These are phyloP conservation scores for Boletellus ananiceps DNA, from an alignment of 768 basidiomycete species.

Conservation along the genomic window DNA sequence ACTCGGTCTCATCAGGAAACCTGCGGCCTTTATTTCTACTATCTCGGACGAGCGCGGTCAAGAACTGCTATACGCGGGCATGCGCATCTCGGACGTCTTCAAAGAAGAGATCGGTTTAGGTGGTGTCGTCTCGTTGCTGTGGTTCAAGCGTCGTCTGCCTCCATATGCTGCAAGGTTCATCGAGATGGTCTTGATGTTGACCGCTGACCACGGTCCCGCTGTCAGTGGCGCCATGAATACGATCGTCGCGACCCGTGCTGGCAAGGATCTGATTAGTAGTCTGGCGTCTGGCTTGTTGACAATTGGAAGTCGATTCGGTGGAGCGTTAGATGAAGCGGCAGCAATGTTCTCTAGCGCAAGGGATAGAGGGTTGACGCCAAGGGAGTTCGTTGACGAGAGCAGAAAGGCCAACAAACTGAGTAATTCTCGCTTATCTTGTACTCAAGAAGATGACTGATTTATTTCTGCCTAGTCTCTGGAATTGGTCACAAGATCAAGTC, in stretches of 20 bases:
- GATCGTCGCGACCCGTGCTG: constrained; percentile 98
- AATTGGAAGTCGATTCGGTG: constrained; percentile 97
- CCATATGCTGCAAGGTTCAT: constrained; percentile 97
- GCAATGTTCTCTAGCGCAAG: constrained; percentile 91
- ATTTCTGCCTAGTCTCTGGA: constrained; percentile 64
- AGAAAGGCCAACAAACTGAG: constrained; percentile 89
- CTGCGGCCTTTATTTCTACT: constrained; percentile 97
- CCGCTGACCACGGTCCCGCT: constrained; percentile 96
- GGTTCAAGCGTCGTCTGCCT: constrained; percentile 96
- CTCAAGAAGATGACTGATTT: constrained; percentile 8
- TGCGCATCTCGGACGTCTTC: constrained; percentile 99
- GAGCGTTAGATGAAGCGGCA: constrained; percentile 97
- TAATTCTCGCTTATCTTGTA: constrained; percentile 14
- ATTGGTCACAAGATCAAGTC: constrained; percentile 99
- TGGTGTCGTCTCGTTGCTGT: constrained; percentile 91
- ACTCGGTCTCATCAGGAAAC: constrained; percentile 96
- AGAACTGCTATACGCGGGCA: constrained; percentile 96
- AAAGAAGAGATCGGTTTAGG: constrained; percentile 95
- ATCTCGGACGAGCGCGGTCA: constrained; percentile 99
- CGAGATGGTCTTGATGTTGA: constrained; percentile 99
- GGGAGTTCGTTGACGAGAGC: constrained; percentile 94
- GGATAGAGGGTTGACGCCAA: constrained; percentile 90
- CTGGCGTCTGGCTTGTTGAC: constrained; percentile 94
- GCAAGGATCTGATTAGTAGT: constrained; percentile 97
- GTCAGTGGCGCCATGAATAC: constrained; percentile 99